A percentile compares a stretch with the other conserved stretches of the same genome.
Conservation (phyloP, 805 yeast species). For the Kodamaea sagamina region DNA sequence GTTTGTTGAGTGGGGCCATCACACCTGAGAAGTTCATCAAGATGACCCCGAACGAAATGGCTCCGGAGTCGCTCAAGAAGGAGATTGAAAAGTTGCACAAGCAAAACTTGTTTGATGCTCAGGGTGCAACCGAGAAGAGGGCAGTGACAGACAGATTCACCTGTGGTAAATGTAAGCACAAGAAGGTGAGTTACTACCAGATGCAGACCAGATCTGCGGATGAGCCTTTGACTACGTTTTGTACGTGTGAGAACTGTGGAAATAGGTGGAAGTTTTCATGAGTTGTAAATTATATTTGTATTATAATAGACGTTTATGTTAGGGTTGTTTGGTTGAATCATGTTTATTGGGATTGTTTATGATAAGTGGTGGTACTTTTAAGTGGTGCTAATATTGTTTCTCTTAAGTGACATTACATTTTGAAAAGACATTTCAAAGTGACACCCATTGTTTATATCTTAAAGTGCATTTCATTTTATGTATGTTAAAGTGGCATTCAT, state of each 20-base stretch:
- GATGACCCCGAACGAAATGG: conserved; percentile 94
- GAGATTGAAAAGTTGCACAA: conserved; percentile 84
- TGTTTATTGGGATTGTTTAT: no score
- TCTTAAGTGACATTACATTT: no score
- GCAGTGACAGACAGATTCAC: conserved; percentile 96
- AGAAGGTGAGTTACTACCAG: conserved; percentile 95
- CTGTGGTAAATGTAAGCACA: conserved; percentile 97
- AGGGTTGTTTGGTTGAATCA: no score
- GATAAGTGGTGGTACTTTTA: no score
- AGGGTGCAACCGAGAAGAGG: conserved; percentile 93
- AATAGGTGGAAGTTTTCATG: conserved; percentile 96
- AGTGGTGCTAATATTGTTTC: no score
- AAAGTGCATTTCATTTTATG: no score
- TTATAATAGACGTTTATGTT: conserved; percentile 7
- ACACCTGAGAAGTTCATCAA: conserved; percentile 63
- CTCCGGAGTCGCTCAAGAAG: conserved; percentile 85
- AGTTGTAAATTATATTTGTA: conserved; percentile 7
- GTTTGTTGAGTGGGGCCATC: conserved; percentile 68
- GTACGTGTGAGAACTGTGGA: conserved; percentile 97
- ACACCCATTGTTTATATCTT: no score
- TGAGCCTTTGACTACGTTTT: conserved; percentile 97
- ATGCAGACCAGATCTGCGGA: conserved; percentile 98
- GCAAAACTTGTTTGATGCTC: conserved; percentile 92
- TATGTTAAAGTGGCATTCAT: no score
- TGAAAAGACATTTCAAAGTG: no score